Base-by-base conservation (phyloP, 441 rosid species). In the Brassica hybrid region DNA sequence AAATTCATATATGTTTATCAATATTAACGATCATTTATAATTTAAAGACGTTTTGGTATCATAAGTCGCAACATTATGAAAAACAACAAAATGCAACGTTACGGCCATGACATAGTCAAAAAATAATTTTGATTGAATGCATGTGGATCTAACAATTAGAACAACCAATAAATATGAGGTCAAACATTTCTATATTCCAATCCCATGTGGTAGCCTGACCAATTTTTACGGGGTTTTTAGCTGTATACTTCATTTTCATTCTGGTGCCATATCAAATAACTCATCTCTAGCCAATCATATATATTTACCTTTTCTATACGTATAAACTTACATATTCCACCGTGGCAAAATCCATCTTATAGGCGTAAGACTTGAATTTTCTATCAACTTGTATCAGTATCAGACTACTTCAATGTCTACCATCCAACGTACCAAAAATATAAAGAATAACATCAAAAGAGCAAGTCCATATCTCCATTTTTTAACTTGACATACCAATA, bases 191-290 rank as follows among this genome's bases (percentile, higher is more conserved):
- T 50, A n/a, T 50, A 50, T 50, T 50, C 16, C 18, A 50, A 50
- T 50, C 38, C 73, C 74, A 78, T 73, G 74, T 73, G 74, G 65
- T 60, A 73, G 69, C 60, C 81, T 78, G 59, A 36, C 77, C 69
- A 59, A 9, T 34, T 17, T 30, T 19, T 71, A 77, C 32, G 41
- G 60, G 16, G 34, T 30, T 30, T 30, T 30, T 30, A 30, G 34
- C 34, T 30, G 34, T 30, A 36, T 8, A 36, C 41, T 36, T 36
- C 41, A 36, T 36, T 36, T 36, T 36, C 34, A 54, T 9, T 23
- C 18, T 72, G 76, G 72, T 58, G 67, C 68, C 72, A 71, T 59
- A 13, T 66, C 62, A 72, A 41, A 25, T 71, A 64, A 65, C 50
- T 45, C 52, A 64, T 77, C 66, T 71, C 38, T 65, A 64, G 69